These are phyloP conservation scores for Boeremia exigua DNA, from an alignment of 2,329 filamentous ascomycete species.

Conservation along the genomic window DNA sequence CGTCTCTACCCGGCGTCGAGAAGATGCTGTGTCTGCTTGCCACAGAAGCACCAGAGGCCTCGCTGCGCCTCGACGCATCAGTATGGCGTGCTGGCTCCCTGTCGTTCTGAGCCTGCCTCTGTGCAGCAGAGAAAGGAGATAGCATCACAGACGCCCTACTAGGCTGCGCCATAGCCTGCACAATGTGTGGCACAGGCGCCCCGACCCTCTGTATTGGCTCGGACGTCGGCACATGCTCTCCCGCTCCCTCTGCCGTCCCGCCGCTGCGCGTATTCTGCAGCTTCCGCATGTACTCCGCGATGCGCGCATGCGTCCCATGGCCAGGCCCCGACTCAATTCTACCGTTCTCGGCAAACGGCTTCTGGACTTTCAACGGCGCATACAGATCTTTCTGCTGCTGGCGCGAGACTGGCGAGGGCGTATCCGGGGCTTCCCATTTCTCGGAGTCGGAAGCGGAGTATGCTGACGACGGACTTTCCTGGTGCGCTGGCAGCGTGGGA, in stretches of 20 bases:
- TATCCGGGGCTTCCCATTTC: conserved; percentile 22
- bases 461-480: conserved; percentile 2
- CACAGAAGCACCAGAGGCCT: conserved; percentile 5
- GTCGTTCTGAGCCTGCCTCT: neutral
- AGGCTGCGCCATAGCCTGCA: conserved; percentile 3
- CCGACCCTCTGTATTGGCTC: neutral
- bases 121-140: neutral
- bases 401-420: conserved; percentile 28
- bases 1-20: conserved; percentile 39
- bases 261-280: neutral
- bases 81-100: neutral
- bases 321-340: neutral
- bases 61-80: conserved; percentile 5
- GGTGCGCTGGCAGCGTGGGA: conserved; percentile 3
- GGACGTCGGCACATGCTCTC: neutral
- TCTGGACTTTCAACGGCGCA: conserved; percentile 15
- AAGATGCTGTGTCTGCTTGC: conserved; percentile 24
- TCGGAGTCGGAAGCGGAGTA: neutral
- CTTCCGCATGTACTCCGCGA: conserved; percentile 12
- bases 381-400: conserved; percentile 25
- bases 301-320: neutral
- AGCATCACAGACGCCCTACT: neutral
- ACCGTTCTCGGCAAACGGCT: neutral
- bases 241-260: neutral
- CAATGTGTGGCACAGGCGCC: neutral